A percentile compares a stretch with the other conserved stretches of the same genome.
These are phyloP conservation scores for Thinopyrum elongatum DNA, from an alignment of 176 grass and related monocot genomes.

Conservation along the genomic window DNA sequence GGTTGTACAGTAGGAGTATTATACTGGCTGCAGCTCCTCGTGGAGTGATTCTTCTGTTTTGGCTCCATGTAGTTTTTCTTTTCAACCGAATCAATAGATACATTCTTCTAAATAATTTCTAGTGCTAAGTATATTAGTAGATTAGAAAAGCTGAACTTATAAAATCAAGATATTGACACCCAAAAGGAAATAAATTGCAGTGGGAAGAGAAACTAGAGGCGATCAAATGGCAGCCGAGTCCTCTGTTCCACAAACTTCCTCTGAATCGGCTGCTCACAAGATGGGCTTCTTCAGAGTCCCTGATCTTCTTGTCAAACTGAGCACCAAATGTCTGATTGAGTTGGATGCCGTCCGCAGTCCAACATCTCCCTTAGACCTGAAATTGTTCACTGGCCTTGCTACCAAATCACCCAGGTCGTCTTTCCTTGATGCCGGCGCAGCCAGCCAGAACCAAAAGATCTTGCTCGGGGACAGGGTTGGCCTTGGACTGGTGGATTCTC, in stretches of 20 bases:
- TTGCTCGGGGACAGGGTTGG: slow-evolving; percentile 57
- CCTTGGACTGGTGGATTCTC: slow-evolving; percentile 55
- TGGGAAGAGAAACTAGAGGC: too few species aligned
- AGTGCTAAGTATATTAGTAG: neutral
- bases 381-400: slow-evolving; percentile 56
- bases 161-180: neutral
- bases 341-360: slow-evolving; percentile 59
- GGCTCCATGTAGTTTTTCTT: neutral
- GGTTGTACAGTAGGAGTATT: neutral
- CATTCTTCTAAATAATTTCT: neutral
- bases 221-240: slow-evolving; percentile 45
- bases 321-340: slow-evolving; percentile 57
- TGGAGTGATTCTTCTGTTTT: slow-evolving; percentile 8
- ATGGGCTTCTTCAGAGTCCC: slow-evolving; percentile 59
- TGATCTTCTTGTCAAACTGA: slow-evolving; percentile 56
- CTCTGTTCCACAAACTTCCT: slow-evolving; percentile 10
- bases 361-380: slow-evolving; percentile 62
- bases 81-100: neutral
- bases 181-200: slow-evolving; percentile 21
- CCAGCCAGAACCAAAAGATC: slow-evolving; percentile 50
- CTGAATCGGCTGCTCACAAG: slow-evolving; percentile 44
- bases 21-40: neutral
- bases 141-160: neutral
- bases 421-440: slow-evolving; percentile 4
- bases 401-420: slow-evolving; percentile 57